These are phyloP conservation scores for Fomitiporia mediterranea DNA, from an alignment of 1,284 basidiomycete genomes.

Conservation along the genomic window DNA sequence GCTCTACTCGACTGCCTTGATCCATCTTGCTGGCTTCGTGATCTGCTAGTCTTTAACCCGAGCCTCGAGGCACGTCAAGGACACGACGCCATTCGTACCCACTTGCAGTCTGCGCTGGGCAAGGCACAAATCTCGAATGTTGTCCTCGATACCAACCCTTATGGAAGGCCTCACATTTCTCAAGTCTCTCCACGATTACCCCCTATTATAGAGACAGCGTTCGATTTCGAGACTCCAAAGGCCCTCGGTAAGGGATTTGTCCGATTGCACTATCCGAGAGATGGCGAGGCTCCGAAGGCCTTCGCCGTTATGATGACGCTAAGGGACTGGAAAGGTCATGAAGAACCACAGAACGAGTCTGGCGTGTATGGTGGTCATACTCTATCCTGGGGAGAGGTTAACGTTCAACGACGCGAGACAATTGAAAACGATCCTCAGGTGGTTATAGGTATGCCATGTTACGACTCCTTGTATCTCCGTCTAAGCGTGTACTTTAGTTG, in stretches of 20 bases:
- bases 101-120: conserved; percentile 3
- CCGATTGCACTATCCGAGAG: conserved; percentile 7
- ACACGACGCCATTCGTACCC: conserved; percentile 1
- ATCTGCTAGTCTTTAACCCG: conserved; percentile 15
- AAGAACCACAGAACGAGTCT: conserved; percentile 25
- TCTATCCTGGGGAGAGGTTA: conserved; percentile 24
- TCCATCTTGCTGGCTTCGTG: conserved; percentile 11
- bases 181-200: not conserved
- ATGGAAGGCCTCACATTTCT: not conserved
- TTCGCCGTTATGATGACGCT: conserved; percentile 28
- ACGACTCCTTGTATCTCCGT: not conserved
- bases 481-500: conserved; percentile 33
- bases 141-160: conserved; percentile 3
- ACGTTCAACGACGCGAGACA: conserved; percentile 20
- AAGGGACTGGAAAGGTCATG: conserved; percentile 30
- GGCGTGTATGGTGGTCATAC: conserved; percentile 24
- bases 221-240: conserved; percentile 18
- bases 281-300: conserved; percentile 25
- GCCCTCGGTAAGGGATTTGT: conserved; percentile 16
- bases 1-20: conserved; percentile 13
- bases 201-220: conserved; percentile 7
- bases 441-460: conserved; percentile 9
- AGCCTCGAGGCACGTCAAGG: conserved; percentile 10
- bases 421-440: conserved; percentile 19
- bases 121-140: conserved; percentile 10